Base-by-base conservation (phyloP, 768 basidiomycete genomes). In the Mycena albidolilacea region DNA sequence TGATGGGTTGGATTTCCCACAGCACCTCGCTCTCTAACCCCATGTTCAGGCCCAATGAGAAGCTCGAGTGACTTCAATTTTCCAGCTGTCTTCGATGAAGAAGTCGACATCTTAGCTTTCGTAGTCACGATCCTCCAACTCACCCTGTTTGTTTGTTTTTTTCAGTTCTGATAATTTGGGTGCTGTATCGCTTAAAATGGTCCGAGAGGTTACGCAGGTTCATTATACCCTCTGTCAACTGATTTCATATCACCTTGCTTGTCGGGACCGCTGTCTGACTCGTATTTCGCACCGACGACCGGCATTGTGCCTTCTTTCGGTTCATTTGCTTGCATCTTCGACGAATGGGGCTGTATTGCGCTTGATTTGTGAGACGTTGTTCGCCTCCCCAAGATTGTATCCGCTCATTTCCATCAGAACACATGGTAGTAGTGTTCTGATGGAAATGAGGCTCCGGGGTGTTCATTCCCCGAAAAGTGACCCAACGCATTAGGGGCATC, bases 161-260 rank as follows among this genome's bases (percentile, higher is more conserved):
- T 48, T 17, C 7, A 48, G 46, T 48, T 48, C 46, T 48, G 46
- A 48, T 43, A 2, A 43, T 48, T 48, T 48, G 46, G 46, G 1
- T 48, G n/a, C 46, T 48, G n/a, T 48, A 48, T 48, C 46, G 17
- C 46, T 48, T 48, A 48, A 48, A 48, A 48, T 48, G 46, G 15
- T 17, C 12, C 15, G 46, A 48, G 46, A 43, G 30, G 30, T 43
- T 43, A 5, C 41, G 41, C 41, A 23, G 23, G 23, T 43, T 48
- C 46, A 52, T 52, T 15, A 52, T 52, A 52, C 50, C 50, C 50
- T 52, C 50, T 52, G 50, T 52, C n/a, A 52, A 52, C 50, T 21
- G n/a, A 52, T n/a, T 52, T 52, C 50, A 52, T 52, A 52, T 21
- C 23, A 52, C 3, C 21, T 52, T 52, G 50, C 50, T 52, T 21